Conservation (phyloP, 2,329 filamentous ascomycete species). For the Akanthomyces uredinophilus region DNA sequence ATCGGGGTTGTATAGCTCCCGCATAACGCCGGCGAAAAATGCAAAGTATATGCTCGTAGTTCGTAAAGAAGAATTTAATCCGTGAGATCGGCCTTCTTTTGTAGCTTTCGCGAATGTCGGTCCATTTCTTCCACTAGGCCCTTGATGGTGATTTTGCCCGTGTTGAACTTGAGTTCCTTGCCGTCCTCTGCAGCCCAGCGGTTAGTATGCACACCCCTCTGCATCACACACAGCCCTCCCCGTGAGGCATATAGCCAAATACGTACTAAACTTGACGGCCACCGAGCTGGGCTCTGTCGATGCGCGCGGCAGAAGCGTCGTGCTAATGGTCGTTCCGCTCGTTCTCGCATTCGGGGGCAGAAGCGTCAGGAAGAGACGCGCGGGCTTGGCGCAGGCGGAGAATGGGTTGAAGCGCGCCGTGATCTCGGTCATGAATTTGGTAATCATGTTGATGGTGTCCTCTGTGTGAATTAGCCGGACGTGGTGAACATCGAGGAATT, state of each 20-base stretch:
- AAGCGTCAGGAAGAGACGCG: conserved; percentile 79
- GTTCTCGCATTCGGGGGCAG: conserved; percentile 74
- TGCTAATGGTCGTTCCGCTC: conserved; percentile 69
- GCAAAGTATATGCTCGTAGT: conserved; percentile 23
- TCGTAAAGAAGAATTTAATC: conserved; percentile 30
- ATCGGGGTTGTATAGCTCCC: background rate
- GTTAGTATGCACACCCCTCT: conserved; percentile 21
- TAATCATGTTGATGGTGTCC: conserved; percentile 59
- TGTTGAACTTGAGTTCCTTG: conserved; percentile 79
- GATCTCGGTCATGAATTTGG: conserved; percentile 79
- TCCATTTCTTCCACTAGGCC: conserved; percentile 86
- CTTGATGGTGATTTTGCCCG: conserved; percentile 76
- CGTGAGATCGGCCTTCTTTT: conserved; percentile 74
- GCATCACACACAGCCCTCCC: background rate
- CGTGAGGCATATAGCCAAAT: background rate
- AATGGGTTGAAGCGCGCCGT: conserved; percentile 91
- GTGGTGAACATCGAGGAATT: background rate
- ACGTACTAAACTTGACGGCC: conserved; percentile 78
- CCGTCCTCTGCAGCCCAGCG: conserved; percentile 66
- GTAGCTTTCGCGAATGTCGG: conserved; percentile 75
- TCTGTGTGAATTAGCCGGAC: background rate
- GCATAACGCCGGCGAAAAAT: conserved; percentile 30
- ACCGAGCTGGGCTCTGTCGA: conserved; percentile 66
- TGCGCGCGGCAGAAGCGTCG: conserved; percentile 65
- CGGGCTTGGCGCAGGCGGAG: conserved; percentile 70